These are phyloP conservation scores for Radiomyces spectabilis DNA, from an alignment of 192 early-diverging fungal species.

Conservation along the genomic window DNA sequence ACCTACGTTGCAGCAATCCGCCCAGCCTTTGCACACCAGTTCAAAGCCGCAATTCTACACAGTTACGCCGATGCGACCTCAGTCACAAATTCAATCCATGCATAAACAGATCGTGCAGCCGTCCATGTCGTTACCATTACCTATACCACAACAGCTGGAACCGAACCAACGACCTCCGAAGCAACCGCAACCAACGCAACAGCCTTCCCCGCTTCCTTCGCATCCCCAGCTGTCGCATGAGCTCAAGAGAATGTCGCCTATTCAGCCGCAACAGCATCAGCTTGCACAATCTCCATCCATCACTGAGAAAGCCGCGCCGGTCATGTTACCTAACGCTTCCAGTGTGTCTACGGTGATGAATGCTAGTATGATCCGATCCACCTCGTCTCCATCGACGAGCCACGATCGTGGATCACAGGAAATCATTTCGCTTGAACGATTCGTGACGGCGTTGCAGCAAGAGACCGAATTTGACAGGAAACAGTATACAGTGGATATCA, in stretches of 20 bases:
- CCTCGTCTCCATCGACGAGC: background rate
- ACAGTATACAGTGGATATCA: conserved; percentile 23
- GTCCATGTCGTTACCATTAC: background rate
- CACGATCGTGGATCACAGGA: conserved; percentile 1
- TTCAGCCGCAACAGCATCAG: background rate
- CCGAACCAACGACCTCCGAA: background rate
- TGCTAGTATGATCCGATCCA: background rate
- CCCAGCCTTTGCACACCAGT: background rate
- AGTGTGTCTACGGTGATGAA: too few species aligned
- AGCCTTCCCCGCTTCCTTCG: background rate
- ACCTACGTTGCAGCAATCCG: background rate
- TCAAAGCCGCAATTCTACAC: background rate
- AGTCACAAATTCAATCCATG: background rate
- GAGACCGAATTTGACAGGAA: conserved; percentile 17
- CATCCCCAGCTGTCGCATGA: background rate
- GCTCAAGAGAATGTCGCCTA: background rate
- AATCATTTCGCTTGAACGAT: conserved; percentile 7
- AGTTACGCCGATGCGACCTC: background rate
- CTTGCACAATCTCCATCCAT: background rate
- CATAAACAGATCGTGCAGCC: background rate
- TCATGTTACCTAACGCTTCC: too few species aligned
- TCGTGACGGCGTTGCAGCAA: conserved; percentile 14
- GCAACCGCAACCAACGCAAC: background rate
- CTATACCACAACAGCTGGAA: background rate
- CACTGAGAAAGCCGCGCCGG: background rate